Percentiles rank a stretch among this genome's conserved stretches.
phyloP scores from a whole-genome alignment of 768 basidiomycete species.

The Tephrocybe sp. region DNA sequence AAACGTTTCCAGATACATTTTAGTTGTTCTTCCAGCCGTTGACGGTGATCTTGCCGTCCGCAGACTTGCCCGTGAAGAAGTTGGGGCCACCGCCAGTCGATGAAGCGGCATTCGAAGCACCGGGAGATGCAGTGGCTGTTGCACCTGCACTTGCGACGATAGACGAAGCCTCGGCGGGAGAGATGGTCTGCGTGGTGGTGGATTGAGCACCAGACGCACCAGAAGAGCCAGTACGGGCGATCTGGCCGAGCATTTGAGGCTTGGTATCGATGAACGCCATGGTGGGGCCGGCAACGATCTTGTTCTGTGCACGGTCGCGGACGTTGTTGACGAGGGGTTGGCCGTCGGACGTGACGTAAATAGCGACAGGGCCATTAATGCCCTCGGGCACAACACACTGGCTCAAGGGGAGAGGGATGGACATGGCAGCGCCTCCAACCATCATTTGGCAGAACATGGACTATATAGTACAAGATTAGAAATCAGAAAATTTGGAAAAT shows the following conservation, averaged over 20 bases:
- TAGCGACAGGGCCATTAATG: constrained; percentile 71
- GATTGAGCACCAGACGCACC: constrained; percentile 3
- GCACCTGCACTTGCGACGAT: constrained; percentile 31
- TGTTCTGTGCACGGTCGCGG: constrained; percentile 47
- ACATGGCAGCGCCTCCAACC: constrained; percentile 51
- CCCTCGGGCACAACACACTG: constrained; percentile 63
- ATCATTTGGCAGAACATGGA: constrained; percentile 74
- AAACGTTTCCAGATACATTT: not conserved
- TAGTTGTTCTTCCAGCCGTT: constrained; percentile 37
- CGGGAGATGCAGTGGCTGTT: constrained; percentile 7
- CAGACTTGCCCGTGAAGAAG: constrained; percentile 36
- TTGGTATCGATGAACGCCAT: constrained; percentile 64
- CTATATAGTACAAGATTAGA: constrained; percentile 29
- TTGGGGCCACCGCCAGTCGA: constrained; percentile 33
- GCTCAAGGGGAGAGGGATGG: constrained; percentile 57
- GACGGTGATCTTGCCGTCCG: constrained; percentile 42
- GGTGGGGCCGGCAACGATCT: constrained; percentile 69
- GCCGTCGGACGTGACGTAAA: constrained; percentile 64
- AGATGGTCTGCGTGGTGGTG: constrained; percentile 18
- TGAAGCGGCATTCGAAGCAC: constrained; percentile 11
- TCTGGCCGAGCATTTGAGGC: constrained; percentile 47
- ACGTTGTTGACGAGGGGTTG: constrained; percentile 66
- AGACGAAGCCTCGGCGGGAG: constrained; percentile 20
- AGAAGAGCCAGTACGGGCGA: constrained; percentile 33
- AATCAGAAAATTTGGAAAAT: not conserved